Base-by-base conservation (phyloP, 306 rosid species). In the cucumber (Cucumis sativus) region DNA sequence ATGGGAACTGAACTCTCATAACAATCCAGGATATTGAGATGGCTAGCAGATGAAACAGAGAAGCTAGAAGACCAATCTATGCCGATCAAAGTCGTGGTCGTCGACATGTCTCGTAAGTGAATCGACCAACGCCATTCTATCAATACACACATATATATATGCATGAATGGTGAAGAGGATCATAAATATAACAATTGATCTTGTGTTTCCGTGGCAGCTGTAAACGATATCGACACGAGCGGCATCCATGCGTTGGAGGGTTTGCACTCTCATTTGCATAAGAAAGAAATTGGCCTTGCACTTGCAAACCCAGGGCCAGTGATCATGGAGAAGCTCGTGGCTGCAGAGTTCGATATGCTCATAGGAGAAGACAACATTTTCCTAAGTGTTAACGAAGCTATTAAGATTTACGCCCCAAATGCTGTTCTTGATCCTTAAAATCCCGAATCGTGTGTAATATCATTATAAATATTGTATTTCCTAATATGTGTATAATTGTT, bases 41-140 rank as follows among this genome's bases (percentile, higher is more conserved):
- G 89, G 96, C 78, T 92, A 23, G 37, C 75, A 11, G 86, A 89
- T 60, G 98, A 95, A 85, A 88, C 86, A 61, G 82, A 71, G 63
- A 64, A 54, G 18, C 70, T 84, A 28, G 77, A 45, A 79, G 54
- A 57, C 8, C 74, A 72, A 25, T 37, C 63, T 47, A 54, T 47
- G 7, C 85, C 91, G 74, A 86, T 88, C 45, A 64, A 88, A 7
- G 66, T 80, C 73, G 71, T 92, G 40, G 57, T 83, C 14, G 83
- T 94, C 12, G 98, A 94, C 65, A 86, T 94, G 95, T 90, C 98
- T 8, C 92, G 98, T 94, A 84, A 84, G 97, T 20, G 8, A 41
- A 69, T 12, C 18, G 17, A n/a, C 54, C 16, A 2, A 65, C 18
- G 8, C 5, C 28, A 37, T 39, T 11, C 17, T 39, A 28, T 28